Base-by-base conservation (phyloP, 1,284 basidiomycete species). In the Agroathelia rolfsii region DNA sequence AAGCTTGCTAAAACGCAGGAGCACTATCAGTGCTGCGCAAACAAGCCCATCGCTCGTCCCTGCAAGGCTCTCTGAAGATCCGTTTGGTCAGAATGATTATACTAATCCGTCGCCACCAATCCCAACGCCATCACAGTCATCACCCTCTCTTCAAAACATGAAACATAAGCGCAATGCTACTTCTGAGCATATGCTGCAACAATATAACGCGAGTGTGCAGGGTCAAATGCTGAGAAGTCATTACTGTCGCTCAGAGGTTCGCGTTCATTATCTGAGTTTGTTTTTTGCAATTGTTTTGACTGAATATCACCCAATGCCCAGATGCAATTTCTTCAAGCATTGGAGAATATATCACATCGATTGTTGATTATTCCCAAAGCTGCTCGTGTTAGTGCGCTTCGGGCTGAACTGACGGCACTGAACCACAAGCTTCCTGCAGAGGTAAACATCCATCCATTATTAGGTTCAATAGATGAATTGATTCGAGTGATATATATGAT, bases 381-480 rank as follows among this genome's bases (percentile, higher is more conserved):
- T 24, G 95, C 95, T 14, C 78, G 95, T 24, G 83, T 97, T 16
- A 94, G 89, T 49, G 94, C 95, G 11, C 64, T 99, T 27, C 69
- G 95, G 48, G 95, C 95, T 14, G 95, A 98, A 54, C 62, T 99
- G 40, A 99, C 95, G 2, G 83, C 82, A 15, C 62, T 99, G 33
- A 99, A 99, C 51, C 94, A 98, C 54, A 89, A 86, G 52, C 69
- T 99, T 19, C 95, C 95, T 16, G 86, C 89, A 6, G 89, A 94
- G 67, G 87, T 87, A 58, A 42, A 58, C 55, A 7, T 32, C 17
- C 17, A 19, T 28, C 5, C 11, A 37, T 40, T 35, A 30, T 28
- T 27, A 29, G 24, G 17, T n/a, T 26, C n/a, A 24, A 36, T 24
- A 22, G 30, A 16, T 27, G 24, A 19, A 22, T 41, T 30, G n/a